A percentile compares a stretch with the other conserved stretches of the same genome.
Evolutionary conservation across 495 filamentous ascomycete species (phyloP).

Genomic region (Thermothielavioides terrestris): DNA sequence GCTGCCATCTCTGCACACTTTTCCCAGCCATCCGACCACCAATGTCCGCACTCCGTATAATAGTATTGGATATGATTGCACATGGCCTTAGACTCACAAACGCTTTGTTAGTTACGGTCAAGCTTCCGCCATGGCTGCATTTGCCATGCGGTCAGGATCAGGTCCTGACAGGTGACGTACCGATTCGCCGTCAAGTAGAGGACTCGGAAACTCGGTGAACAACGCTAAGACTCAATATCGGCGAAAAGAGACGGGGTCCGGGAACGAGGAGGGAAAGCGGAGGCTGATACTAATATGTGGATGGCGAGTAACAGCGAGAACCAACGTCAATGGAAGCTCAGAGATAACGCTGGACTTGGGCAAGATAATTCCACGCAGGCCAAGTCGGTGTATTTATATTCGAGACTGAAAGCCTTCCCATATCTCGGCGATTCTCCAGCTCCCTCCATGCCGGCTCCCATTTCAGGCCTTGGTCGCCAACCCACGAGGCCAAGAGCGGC

Average conservation of each 20-base stretch:
- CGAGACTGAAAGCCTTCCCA: not conserved
- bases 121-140: not conserved
- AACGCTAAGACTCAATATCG: not conserved
- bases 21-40: not conserved
- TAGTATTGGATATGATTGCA: not conserved
- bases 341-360: not conserved
- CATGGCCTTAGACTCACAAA: not conserved
- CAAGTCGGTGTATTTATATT: not conserved
- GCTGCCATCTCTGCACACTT: not conserved
- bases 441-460: not conserved
- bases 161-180: not conserved
- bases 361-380: not conserved
- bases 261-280: not conserved
- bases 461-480: not conserved
- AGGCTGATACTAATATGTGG: not conserved
- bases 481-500: not conserved
- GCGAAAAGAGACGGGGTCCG: not conserved
- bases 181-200: too few relatives aligned
- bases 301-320: not conserved
- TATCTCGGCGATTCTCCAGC: not conserved
- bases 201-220: not conserved
- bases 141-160: not conserved
- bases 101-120: not conserved
- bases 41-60: not conserved
- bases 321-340: not conserved